Base-by-base conservation (phyloP, 345 rosid species). In the Syzygium grande region DNA sequence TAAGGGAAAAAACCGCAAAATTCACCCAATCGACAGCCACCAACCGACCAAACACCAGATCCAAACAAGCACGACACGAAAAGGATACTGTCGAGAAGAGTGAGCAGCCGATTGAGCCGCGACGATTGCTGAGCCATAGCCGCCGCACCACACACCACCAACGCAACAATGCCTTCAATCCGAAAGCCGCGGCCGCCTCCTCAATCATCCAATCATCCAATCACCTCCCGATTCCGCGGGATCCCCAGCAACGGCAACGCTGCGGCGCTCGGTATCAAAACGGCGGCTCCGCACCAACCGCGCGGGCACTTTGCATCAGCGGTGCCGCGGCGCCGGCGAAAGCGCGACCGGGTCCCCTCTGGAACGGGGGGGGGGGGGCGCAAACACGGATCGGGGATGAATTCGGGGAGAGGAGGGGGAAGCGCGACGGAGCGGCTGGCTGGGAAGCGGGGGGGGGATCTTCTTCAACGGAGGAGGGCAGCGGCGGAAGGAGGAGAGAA, bases 61-160 rank as follows among this genome's bases (percentile, higher is more conserved):
- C 91, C 86, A 91, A 90, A n/a, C 16, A 17, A 8, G 46, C 9
- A 53, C 5, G 21, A 85, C 46, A 27, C 29, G 9, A 52, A 43
- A 91, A 92, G 97, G 95, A 95, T 97, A 98, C 99, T 96, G 96
- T 98, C 99, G 93, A 98, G 92, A 88, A 98, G 91, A 91, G 98
- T 97, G 88, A 98, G 99, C 84, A 98, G 91, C 49, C 99, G 99
- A 93, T 92, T 95, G 93, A 98, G 99, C 86, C 94, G 99, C 87
- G 97, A 96, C 55, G 96, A 95, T 86, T 94, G 99, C 93, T 96
- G 99, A 88, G 99, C 98, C 99, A 98, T 98, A 73, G 85, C 86
- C 5, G 43, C 43, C 43, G 43, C 87, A 89, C 86, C 59, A 78
- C 29, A 43, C 86, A 43, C 63, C 63, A 43, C 7, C 46, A 41